Base-by-base conservation (phyloP, 129 eudicot species). In the Ambrosia trifida region DNA sequence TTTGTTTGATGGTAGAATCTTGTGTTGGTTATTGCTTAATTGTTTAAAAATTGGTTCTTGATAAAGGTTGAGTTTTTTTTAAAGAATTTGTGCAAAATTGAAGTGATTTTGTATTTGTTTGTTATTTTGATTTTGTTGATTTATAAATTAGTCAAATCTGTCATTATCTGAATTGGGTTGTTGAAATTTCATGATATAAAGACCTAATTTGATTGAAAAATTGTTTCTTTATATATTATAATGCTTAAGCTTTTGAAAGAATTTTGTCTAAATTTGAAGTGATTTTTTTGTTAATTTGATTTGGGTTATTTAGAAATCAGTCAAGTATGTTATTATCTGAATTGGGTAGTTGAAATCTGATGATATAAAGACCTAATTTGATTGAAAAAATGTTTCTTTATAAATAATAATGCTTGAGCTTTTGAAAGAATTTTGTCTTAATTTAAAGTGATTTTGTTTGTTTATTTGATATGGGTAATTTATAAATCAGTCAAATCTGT, bases 371-470 rank as follows among this genome's bases (percentile, higher is more conserved):
- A 54, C 45, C 45, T 66, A 68, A 44, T 41, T 35, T 50, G 64
- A n/a, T 62, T 30, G 19, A 68, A 69, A 60, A 36, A 33, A 44
- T 38, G 62, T 57, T 46, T 59, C 67, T 60, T 74, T 24, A 24
- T 24, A 24, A 0, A 24, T 24, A 24, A 24, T 24, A 24, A 24
- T 24, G 28, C 28, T 24, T 24, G 28, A 24, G 28, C 28, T 24
- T 24, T 24, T 24, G 28, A 0, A 24, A 24, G 28, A 24, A 24
- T 24, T 24, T 24, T 24, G 28, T 24, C 28, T n/a, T n/a, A n/a
- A 33, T 80, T 75, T 70, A 17, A 70, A 61, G 66, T 32, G 46
- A 30, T 72, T 72, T 72, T 67, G 43, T 77, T 61, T 64, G 46
- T 69, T 57, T 12, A 64, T 78, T 44, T 57, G 69, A 67, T 62